Evolutionary conservation across 345 rosid genomes (phyloP), one percentile per base, ranked within the genome.

Genomic region (Populus euphratica): DNA sequence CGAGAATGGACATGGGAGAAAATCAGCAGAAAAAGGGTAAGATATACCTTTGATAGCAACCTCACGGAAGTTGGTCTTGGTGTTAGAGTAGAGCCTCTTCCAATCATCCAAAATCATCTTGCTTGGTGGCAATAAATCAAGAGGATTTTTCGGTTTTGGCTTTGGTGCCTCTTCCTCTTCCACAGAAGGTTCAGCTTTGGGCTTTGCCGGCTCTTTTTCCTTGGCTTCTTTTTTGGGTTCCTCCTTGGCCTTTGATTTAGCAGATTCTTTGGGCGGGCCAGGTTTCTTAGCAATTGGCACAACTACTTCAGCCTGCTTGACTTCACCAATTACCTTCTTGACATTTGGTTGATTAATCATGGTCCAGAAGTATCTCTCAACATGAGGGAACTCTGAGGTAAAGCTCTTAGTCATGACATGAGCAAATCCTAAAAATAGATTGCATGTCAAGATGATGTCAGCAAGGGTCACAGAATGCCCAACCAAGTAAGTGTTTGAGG

Each of bases 281-380:
- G 90, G 91, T 81, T 90, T 90, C 92, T 92, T 91, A 5, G 84
- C 49, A 80, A 90, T 77, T 59, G 96, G 86, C 36, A 80, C 85
- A 39, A 92, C 89, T 63, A 92, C 84, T 33, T 88, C 94, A 1
- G 97, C 73, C 84, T 96, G 99, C 83, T 89, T 91, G 36, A 90
- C 89, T 74, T 92, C 98, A 72, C 98, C 98, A 27, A 96, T 4
- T 43, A 96, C 80, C 83, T 92, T 96, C 68, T 85, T 90, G 84
- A 96, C 84, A 78, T 92, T 91, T 31, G 99, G 98, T 72, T 96
- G 99, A 86, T 96, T 96, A 44, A 88, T 85, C 93, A 92, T 36
- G 18, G 99, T 96, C 99, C 99, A 96, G 80, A 93, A 96, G 90
- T 93, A 92, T 81, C 99, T 87, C 90, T 96, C 98, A 21, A 96